Conservation (phyloP, 2,329 filamentous ascomycete species). For the Emergomyces africanus region DNA sequence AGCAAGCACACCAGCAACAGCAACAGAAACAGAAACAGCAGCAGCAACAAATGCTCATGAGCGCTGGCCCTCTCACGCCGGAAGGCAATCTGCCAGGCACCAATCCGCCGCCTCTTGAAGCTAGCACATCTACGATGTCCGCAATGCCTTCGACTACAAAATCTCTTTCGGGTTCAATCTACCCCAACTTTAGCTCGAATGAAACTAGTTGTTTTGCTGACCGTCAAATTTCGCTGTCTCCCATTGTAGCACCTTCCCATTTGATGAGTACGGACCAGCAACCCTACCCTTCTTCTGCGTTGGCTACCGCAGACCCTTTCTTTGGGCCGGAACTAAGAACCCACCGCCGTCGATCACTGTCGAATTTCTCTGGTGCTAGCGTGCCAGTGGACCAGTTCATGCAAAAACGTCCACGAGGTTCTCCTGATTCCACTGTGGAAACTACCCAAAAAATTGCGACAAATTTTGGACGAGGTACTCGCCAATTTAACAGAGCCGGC, state of each 20-base stretch:
- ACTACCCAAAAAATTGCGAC: slow-evolving; percentile 20
- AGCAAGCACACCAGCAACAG: slow-evolving; percentile 34
- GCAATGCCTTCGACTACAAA: slow-evolving; percentile 20
- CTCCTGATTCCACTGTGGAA: slow-evolving; percentile 20
- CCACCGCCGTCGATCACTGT: slow-evolving; percentile 29
- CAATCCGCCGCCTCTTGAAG: slow-evolving; percentile 16
- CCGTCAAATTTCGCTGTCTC: slow-evolving; percentile 24
- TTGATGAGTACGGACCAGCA: slow-evolving; percentile 24
- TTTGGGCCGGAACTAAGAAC: slow-evolving; percentile 20
- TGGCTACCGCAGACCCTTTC: slow-evolving; percentile 19
- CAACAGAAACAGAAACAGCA: slow-evolving; percentile 29
- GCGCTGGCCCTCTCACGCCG: slow-evolving; percentile 41
- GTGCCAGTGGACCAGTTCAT: slow-evolving; percentile 24
- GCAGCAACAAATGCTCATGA: slow-evolving; percentile 24
- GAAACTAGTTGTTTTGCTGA: slow-evolving; percentile 9
- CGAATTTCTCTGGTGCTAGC: slow-evolving; percentile 28
- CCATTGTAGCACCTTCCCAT: slow-evolving; percentile 19
- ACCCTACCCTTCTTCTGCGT: slow-evolving; percentile 17
- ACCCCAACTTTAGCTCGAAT: slow-evolving; percentile 22
- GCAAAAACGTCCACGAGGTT: slow-evolving; percentile 20
- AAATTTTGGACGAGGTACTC: slow-evolving; percentile 24
- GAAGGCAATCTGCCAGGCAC: slow-evolving; percentile 47
- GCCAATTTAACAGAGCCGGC: slow-evolving; percentile 28
- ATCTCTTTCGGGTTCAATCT: slow-evolving; percentile 24
- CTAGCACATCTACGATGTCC: slow-evolving; percentile 3